These are phyloP conservation scores for Penicillium pancosmium DNA, from an alignment of 495 filamentous ascomycete species.

Conservation along the genomic window DNA sequence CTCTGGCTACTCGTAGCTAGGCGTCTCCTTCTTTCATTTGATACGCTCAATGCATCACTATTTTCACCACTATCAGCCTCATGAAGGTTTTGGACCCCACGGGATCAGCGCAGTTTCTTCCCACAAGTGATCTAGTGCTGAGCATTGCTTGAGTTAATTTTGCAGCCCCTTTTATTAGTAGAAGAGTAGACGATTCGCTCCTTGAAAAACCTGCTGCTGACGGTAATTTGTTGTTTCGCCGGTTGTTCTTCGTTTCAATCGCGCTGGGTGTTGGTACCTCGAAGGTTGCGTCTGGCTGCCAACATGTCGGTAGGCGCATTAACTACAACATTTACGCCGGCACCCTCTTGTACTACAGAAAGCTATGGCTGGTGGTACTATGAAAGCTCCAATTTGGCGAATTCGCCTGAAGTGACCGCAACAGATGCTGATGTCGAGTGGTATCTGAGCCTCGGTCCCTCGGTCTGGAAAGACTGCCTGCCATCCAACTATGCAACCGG, in stretches of 20 bases:
- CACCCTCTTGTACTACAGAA: not conserved
- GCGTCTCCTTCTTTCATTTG: not conserved
- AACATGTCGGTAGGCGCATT: not conserved
- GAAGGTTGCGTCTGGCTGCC: not conserved
- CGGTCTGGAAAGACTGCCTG: not conserved
- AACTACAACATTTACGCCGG: not conserved
- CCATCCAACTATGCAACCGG: slow-evolving; percentile 2
- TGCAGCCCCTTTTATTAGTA: not conserved
- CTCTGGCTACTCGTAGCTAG: not conserved
- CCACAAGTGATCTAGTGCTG: not conserved
- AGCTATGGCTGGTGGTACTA: not conserved
- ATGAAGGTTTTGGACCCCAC: not conserved
- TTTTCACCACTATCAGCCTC: not conserved
- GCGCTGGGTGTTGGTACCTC: not conserved
- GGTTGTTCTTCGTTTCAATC: not conserved
- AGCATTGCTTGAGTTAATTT: not conserved
- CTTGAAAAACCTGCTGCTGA: not conserved
- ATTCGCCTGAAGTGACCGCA: not conserved
- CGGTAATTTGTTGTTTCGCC: not conserved
- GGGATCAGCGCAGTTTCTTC: not conserved
- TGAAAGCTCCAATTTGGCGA: not conserved
- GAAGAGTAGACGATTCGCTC: not conserved
- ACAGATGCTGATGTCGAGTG: not conserved
- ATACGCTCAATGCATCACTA: not conserved
- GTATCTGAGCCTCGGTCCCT: slow-evolving; percentile 7